A percentile compares a stretch with the other conserved stretches of the same genome.
Conservation (phyloP, 2,329 filamentous ascomycete species). For the Emmonsia crescens region DNA sequence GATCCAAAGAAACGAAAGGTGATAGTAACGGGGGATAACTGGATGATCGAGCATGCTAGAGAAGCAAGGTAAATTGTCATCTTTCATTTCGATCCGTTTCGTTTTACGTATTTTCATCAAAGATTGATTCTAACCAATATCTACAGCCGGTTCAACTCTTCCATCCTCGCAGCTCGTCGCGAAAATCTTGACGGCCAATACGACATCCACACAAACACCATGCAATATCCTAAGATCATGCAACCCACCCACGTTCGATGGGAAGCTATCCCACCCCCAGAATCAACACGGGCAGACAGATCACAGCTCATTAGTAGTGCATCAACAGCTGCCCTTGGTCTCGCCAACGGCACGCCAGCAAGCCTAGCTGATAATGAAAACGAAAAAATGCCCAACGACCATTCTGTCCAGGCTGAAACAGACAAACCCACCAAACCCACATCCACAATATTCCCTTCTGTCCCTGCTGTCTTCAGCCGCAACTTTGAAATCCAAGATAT, state of each 20-base stretch:
- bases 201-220: conserved; percentile 84
- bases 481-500: conserved; percentile 56
- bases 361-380: conserved; percentile 2
- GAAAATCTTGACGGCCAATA: conserved; percentile 68
- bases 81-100: not conserved
- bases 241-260: conserved; percentile 81
- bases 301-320: conserved; percentile 22
- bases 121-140: conserved; percentile 11
- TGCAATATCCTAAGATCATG: conserved; percentile 79
- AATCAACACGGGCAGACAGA: conserved; percentile 18
- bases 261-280: conserved; percentile 53
- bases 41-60: conserved; percentile 89
- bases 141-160: conserved; percentile 69
- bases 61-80: conserved; percentile 60
- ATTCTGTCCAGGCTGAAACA: conserved; percentile 10
- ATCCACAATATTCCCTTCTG: conserved; percentile 40
- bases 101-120: not conserved
- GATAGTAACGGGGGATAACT: conserved; percentile 85
- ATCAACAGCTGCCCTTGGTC: conserved; percentile 21
- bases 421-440: conserved; percentile 8
- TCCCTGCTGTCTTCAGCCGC: conserved; percentile 48
- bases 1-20: conserved; percentile 76
- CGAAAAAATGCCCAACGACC: conserved; percentile 11
- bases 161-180: conserved; percentile 57
- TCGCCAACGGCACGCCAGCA: conserved; percentile 23